Evolutionary conservation across 495 filamentous ascomycete genomes (phyloP), one percentile per base, ranked within the genome.

Genomic region (Penicillium psychrofluorescens): DNA sequence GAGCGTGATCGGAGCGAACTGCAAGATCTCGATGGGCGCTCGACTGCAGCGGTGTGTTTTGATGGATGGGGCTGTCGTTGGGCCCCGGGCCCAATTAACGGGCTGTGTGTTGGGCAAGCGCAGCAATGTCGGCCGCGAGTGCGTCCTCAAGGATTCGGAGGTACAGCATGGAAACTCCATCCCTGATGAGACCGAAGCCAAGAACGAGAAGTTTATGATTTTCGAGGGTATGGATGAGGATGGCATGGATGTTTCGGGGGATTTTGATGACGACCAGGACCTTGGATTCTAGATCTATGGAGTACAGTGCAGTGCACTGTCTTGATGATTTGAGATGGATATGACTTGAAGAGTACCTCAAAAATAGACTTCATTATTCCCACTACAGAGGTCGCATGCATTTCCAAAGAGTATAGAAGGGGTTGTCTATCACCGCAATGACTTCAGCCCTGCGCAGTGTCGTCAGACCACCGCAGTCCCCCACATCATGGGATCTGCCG

Each of bases 51-150:
- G 87, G 41, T 96, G 91, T 62, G 59, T 97, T 28, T 62, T 98
- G 29, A 94, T 98, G 86, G 90, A 95, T 43, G 87, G 88, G 8
- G 89, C 83, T 4, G 80, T 85, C 4, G 79, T 98, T 5, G 89
- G 81, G 7, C 81, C 83, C 53, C 79, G 83, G 14, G 84, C 79
- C 49, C 80, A 82, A 55, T 62, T 97, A 37, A 89, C 82, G 7
- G 86, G 85, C 2, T 95, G 88, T 53, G 80, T 95, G 16, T 56
- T 97, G 8, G 92, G 94, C 1, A 77, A 80, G 40, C 66, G 86
- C 38, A 80, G 77, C 38, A 80, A 80, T 54, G 76, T 97, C 37
- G 89, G 90, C 1, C 81, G 84, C 16, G 84, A 84, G 36, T 84
- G 78, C 37, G 72, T 74, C 12, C 66, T 98, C 43, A 86, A 80